Evolutionary conservation across 352 stramenopile genomes (phyloP).

Genomic region (Globisporangium middletonii): DNA sequence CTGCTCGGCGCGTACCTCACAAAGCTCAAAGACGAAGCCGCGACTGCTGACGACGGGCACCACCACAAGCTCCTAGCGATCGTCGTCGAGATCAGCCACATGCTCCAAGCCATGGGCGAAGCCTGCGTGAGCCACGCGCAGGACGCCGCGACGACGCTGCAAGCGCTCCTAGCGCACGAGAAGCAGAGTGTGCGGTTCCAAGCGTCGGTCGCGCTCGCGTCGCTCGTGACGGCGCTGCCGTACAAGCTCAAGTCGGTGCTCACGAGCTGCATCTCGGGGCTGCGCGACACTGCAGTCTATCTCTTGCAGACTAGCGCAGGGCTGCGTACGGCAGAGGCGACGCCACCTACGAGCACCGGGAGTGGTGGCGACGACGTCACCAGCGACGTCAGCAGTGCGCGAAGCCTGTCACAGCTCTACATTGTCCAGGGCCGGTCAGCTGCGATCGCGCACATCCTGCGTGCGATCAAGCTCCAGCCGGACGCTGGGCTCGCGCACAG

Average conservation of each 20-base stretch:
- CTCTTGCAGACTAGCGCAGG: conserved; percentile 23
- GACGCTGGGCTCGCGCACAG: conserved; percentile 44
- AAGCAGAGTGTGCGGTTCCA: conserved; percentile 78
- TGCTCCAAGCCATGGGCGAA: conserved; percentile 67
- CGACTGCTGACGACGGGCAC: conserved; percentile 26
- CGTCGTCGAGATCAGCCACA: conserved; percentile 59
- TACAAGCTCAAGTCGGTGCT: conserved; percentile 56
- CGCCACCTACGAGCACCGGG: not conserved
- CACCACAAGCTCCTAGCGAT: conserved; percentile 64
- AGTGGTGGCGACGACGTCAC: not conserved
- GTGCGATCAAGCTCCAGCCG: conserved; percentile 33
- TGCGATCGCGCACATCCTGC: conserved; percentile 62
- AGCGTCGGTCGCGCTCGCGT: conserved; percentile 52
- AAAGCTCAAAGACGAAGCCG: conserved; percentile 34
- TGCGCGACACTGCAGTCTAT: conserved; percentile 32
- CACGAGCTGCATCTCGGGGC: conserved; percentile 26
- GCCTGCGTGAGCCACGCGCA: conserved; percentile 39
- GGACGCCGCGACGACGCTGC: conserved; percentile 30
- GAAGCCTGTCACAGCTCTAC: conserved; percentile 65
- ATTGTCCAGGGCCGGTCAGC: conserved; percentile 65
- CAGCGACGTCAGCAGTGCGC: conserved; percentile 20
- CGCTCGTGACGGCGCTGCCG: conserved; percentile 56
- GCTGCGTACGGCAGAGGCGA: not conserved
- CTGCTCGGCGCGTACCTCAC: conserved; percentile 57
- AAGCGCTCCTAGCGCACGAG: conserved; percentile 46